Evolutionary conservation across 2,329 filamentous ascomycete species (phyloP), one percentile per base, ranked within the genome.

Genomic region (Clarireedia sp.): DNA sequence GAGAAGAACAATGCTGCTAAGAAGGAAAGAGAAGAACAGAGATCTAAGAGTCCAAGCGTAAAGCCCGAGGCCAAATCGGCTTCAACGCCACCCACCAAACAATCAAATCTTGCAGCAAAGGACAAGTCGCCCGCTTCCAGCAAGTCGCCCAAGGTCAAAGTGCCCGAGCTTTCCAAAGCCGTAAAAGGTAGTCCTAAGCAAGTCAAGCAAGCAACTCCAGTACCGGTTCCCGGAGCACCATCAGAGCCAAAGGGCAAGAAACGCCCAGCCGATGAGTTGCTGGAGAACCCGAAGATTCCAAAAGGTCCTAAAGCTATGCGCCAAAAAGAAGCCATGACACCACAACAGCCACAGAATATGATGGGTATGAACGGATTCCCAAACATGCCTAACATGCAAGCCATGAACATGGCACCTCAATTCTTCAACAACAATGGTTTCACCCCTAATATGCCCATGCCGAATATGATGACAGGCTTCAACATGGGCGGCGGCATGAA

Each of bases 201-300:
- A 62, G 47, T 9, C 29, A 33, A 50, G 50, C 40, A 54, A 56
- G 24, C 54, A 33, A 21, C 23, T 9, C 48, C 48, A 14, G 19
- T 10, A 8, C 23, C 21, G 33, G 40, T 55, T 33, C n/a, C 40
- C 10, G 54, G 48, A 14, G 54, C 47, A 24, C 54, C 54, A 9
- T 52, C 48, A 19, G 52, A 48, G 24, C 52, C 52, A 41, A 49
- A 55, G 10, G 54, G 54, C 24, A 94, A 88, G 73, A 99, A 97
- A 74, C 83, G 94, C 21, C 80, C 87, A 10, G 90, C 90, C 14
- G 89, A 92, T 37, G 86, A 90, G 51, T 77, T 77, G 33, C 73
- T 79, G 6, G 81, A 84, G 63, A 84, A 86, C 62, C 79, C 80
- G 41, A 81, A 80, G 66, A 80, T 85, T 41, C 80, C 82, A 46